These are phyloP conservation scores for Sporisorium iseilematis-ciliati DNA, from an alignment of 1,284 basidiomycete genomes.

Conservation along the genomic window DNA sequence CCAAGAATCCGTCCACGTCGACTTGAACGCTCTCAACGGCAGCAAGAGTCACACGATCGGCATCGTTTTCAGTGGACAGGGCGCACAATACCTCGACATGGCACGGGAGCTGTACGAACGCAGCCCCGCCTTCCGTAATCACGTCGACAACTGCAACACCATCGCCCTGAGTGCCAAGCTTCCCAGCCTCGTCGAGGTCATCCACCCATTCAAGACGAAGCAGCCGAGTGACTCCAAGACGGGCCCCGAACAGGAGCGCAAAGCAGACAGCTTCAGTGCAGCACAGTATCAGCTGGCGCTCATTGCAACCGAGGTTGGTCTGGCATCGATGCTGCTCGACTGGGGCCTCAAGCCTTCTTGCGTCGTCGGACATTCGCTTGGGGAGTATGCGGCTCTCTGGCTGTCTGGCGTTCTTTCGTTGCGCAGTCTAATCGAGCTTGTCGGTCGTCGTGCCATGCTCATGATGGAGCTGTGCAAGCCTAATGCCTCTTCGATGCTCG, in stretches of 20 bases:
- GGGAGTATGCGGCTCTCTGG: constrained; percentile 52
- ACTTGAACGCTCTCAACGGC: not conserved
- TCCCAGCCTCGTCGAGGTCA: constrained; percentile 35
- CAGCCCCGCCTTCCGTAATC: constrained; percentile 28
- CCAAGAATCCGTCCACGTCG: constrained; percentile 33
- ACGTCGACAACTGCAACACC: constrained; percentile 39
- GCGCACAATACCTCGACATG: constrained; percentile 53
- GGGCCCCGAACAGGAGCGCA: not conserved
- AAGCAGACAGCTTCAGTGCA: constrained; percentile 37
- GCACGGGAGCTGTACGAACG: constrained; percentile 36
- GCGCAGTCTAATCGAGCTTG: constrained; percentile 42
- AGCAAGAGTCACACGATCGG: constrained; percentile 7
- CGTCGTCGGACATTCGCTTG: constrained; percentile 52
- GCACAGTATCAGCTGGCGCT: constrained; percentile 50
- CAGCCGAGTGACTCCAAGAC: too few relatives aligned
- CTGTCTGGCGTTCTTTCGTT: constrained; percentile 36
- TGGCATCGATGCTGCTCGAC: constrained; percentile 30
- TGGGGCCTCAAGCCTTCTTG: constrained; percentile 44
- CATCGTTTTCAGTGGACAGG: constrained; percentile 53
- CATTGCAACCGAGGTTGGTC: constrained; percentile 34
- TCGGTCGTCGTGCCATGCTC: constrained; percentile 40
- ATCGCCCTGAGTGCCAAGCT: constrained; percentile 26
- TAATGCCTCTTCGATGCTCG: constrained; percentile 51
- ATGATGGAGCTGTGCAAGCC: constrained; percentile 47
- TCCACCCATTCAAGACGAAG: constrained; percentile 21